These are phyloP conservation scores for Candida xyloterini DNA, from an alignment of 805 yeast species.

Conservation along the genomic window DNA sequence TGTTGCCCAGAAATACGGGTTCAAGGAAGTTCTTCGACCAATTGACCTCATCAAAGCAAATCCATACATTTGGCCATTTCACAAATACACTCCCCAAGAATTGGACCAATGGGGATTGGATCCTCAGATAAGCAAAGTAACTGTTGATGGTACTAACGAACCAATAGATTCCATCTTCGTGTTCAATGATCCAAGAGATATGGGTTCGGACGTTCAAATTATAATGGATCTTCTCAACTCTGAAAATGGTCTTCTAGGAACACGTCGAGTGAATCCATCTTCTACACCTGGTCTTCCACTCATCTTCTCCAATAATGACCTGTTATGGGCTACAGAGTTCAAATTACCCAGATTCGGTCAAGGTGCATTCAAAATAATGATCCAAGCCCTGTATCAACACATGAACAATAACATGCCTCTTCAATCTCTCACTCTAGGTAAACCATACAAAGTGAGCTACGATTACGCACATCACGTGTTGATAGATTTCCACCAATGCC, in stretches of 20 bases:
- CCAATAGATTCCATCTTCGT: slow-evolving; percentile 76
- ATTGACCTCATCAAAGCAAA: slow-evolving; percentile 63
- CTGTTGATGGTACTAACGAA: slow-evolving; percentile 29
- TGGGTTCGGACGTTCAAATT: slow-evolving; percentile 82
- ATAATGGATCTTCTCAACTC: slow-evolving; percentile 69
- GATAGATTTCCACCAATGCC: slow-evolving; percentile 47
- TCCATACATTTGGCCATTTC: slow-evolving; percentile 67
- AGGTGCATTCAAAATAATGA: slow-evolving; percentile 72
- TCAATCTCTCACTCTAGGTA: slow-evolving; percentile 65
- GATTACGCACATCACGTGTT: slow-evolving; percentile 78
- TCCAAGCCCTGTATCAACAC: slow-evolving; percentile 54
- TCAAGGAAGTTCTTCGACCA: slow-evolving; percentile 68
- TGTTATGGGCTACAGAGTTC: slow-evolving; percentile 85
- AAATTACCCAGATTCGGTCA: slow-evolving; percentile 80
- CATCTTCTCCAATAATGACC: slow-evolving; percentile 78
- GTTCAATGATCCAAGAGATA: slow-evolving; percentile 85
- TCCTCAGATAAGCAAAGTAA: slow-evolving; percentile 28
- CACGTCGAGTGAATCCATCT: slow-evolving; percentile 39
- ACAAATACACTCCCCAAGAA: slow-evolving; percentile 47
- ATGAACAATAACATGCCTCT: slow-evolving; percentile 36
- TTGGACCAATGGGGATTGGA: slow-evolving; percentile 40
- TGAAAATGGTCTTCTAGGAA: slow-evolving; percentile 61
- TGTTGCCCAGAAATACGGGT: slow-evolving; percentile 78
- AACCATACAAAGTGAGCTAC: slow-evolving; percentile 76
- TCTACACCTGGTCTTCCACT: slow-evolving; percentile 62